These are phyloP conservation scores for Tardiomyces digboiensis DNA, from an alignment of 1,139 yeast species.

Conservation along the genomic window DNA sequence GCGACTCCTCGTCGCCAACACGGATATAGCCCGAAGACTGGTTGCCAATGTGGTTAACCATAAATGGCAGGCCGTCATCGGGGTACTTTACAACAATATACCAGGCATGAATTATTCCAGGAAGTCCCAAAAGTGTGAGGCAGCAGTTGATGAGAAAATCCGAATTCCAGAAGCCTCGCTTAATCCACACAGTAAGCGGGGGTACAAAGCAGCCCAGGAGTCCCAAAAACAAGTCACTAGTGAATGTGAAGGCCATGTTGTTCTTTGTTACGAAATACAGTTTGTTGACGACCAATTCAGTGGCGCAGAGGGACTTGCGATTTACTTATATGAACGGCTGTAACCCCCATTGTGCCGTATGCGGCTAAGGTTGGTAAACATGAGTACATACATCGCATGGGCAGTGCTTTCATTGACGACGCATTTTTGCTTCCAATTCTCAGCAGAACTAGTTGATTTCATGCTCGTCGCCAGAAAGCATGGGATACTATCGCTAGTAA, in stretches of 20 bases:
- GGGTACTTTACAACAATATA: constrained; percentile 36
- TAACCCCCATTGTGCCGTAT: too few species aligned
- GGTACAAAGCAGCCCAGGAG: constrained; percentile 16
- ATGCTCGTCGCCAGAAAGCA: too few species aligned
- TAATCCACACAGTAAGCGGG: constrained; percentile 14
- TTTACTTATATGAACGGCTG: too few species aligned
- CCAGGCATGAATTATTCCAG: constrained; percentile 48
- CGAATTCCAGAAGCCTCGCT: constrained; percentile 16
- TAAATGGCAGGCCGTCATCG: neutral
- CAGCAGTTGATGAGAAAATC: constrained; percentile 52
- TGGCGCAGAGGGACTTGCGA: too few species aligned
- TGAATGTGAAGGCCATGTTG: neutral
- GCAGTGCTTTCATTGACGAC: too few species aligned
- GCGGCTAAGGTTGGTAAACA: too few species aligned
- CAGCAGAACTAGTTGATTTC: too few species aligned
- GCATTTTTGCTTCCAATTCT: too few species aligned
- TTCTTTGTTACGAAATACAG: too few species aligned
- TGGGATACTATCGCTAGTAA: too few species aligned
- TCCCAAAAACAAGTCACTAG: constrained; percentile 5
- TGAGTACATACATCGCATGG: too few species aligned
- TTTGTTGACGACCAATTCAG: too few species aligned
- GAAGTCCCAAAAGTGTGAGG: constrained; percentile 69
- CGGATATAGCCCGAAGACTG: neutral
- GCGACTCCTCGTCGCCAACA: neutral
- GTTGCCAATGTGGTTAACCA: neutral